These are phyloP conservation scores for Colletotrichum sp. DNA, from an alignment of 2,329 filamentous ascomycete genomes.

Conservation along the genomic window DNA sequence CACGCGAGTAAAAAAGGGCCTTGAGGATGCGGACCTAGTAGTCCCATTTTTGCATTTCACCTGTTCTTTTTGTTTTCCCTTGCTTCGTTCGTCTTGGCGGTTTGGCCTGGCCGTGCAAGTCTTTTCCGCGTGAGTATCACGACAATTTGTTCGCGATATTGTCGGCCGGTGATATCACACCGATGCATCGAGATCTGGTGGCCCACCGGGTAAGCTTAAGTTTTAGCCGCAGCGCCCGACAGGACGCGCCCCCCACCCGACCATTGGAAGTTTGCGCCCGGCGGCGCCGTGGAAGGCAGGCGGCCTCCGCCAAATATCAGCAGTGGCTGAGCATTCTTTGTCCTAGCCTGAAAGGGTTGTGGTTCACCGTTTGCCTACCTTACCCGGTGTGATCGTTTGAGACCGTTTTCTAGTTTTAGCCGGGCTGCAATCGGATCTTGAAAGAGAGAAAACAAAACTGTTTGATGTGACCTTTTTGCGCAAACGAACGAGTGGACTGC, in stretches of 20 bases:
- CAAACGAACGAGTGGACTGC: neutral
- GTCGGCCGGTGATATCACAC: neutral
- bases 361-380: neutral
- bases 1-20: neutral
- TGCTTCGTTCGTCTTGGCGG: neutral
- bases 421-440: neutral
- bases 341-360: neutral
- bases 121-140: neutral
- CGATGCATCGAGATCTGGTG: neutral
- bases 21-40: neutral
- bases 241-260: neutral
- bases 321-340: neutral
- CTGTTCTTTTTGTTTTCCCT: neutral
- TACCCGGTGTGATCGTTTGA: neutral
- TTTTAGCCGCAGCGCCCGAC: constrained; percentile 3
- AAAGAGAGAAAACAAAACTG: neutral
- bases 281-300: neutral
- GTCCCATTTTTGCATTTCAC: neutral
- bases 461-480: neutral
- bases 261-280: constrained; percentile 7
- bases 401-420: neutral
- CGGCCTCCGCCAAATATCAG: neutral
- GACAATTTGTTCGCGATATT: neutral
- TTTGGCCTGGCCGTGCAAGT: neutral
- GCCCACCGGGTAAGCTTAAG: constrained; percentile 21